Evolutionary conservation across 108 stramenopile genomes (phyloP).

Genomic region (Cyclotella baltica): DNA sequence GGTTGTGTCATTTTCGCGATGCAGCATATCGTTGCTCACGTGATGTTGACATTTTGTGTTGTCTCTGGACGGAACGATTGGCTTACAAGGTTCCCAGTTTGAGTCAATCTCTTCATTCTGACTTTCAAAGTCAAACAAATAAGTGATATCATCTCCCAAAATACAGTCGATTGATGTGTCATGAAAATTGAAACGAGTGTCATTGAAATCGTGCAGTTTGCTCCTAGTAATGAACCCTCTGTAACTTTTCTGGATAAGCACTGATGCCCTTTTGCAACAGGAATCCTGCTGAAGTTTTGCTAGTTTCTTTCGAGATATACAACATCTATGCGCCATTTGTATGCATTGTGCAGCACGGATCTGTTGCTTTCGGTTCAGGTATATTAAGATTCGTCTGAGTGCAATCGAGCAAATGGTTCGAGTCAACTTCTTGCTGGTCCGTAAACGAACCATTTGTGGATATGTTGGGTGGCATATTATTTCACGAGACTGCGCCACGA

Average conservation of each 20-base stretch:
- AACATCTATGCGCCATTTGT: neutral
- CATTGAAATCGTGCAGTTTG: neutral
- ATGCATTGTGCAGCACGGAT: neutral
- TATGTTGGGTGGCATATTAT: too few species aligned
- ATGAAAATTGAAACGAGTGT: neutral
- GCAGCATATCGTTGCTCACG: too few species aligned
- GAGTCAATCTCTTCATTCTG: neutral
- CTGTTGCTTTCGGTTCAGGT: neutral
- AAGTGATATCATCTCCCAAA: neutral
- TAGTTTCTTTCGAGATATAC: neutral
- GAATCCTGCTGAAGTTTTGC: neutral
- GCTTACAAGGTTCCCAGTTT: neutral
- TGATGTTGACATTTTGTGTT: too few species aligned
- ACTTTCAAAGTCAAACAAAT: neutral
- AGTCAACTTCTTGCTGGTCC: too few species aligned
- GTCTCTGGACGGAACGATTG: neutral
- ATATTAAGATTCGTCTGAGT: neutral
- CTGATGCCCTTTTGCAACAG: neutral
- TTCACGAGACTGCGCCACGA: too few species aligned
- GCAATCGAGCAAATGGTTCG: too few species aligned
- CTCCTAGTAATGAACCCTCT: neutral
- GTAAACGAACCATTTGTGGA: too few species aligned
- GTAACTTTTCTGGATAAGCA: neutral
- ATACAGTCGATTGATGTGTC: neutral
- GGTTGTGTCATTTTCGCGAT: neutral